Evolutionary conservation across 352 stramenopile genomes (phyloP).

Genomic region (Globisporangium heterothallicum): DNA sequence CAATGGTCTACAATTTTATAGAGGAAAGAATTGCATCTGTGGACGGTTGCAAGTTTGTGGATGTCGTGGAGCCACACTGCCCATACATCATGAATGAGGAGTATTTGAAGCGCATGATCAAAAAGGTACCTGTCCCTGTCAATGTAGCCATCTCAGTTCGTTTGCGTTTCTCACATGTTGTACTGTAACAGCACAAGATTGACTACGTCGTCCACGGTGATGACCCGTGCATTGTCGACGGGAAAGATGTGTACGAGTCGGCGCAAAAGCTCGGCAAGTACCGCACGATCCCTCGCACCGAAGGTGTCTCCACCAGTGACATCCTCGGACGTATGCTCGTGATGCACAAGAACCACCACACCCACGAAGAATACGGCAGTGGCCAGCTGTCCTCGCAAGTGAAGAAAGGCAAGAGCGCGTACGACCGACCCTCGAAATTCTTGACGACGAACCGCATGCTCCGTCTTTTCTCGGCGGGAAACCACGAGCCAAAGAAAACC

Average conservation of each 20-base stretch:
- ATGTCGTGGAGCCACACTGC: conserved; percentile 95
- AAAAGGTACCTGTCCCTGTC: conserved; percentile 50
- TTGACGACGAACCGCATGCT: conserved; percentile 95
- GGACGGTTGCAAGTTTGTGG: conserved; percentile 97
- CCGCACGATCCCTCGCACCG: conserved; percentile 93
- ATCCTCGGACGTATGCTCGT: conserved; percentile 98
- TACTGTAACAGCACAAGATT: conserved; percentile 79
- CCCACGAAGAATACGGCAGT: conserved; percentile 71
- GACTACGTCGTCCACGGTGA: conserved; percentile 99
- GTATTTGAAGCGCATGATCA: conserved; percentile 97
- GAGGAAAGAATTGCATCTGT: conserved; percentile 95
- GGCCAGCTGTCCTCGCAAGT: conserved; percentile 76
- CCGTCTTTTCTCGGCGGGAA: conserved; percentile 87
- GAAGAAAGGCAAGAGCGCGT: conserved; percentile 30
- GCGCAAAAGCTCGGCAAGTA: conserved; percentile 96
- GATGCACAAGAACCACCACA: conserved; percentile 93
- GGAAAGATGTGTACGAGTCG: conserved; percentile 97
- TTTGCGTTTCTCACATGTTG: conserved; percentile 1
- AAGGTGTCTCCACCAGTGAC: conserved; percentile 97
- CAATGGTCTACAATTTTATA: no score
- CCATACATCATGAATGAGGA: conserved; percentile 99
- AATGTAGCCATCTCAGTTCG: conserved; percentile 3
- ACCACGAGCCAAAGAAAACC: conserved; percentile 81
- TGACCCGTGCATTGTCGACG: conserved; percentile 98
- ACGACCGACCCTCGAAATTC: conserved; percentile 90